Percentiles rank a stretch among this genome's conserved stretches.
Evolutionary conservation across 2,329 filamentous ascomycete genomes (phyloP).

Genomic region (Apiospora marii): DNA sequence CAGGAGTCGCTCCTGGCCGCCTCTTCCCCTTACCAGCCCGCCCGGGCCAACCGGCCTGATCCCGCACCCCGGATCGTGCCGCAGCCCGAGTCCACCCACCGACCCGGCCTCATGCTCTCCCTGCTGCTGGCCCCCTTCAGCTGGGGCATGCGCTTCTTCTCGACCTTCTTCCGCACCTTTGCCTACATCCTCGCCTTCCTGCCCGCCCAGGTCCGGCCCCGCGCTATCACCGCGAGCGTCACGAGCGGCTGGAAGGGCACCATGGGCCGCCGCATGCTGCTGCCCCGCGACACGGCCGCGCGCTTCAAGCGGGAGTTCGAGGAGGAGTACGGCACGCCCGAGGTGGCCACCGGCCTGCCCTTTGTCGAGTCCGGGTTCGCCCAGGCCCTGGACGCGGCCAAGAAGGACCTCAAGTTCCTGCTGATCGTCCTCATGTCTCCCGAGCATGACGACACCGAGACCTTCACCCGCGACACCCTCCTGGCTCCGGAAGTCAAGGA

Average conservation of each 20-base stretch:
- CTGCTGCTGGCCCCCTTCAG: slow-evolving; percentile 84
- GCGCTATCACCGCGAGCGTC: slow-evolving; percentile 61
- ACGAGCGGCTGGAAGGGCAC: slow-evolving; percentile 64
- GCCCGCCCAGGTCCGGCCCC: slow-evolving; percentile 67
- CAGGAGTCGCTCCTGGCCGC: slow-evolving; percentile 62
- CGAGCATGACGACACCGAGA: slow-evolving; percentile 90
- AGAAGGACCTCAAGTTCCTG: slow-evolving; percentile 89
- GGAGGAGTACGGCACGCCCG: slow-evolving; percentile 78
- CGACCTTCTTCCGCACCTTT: slow-evolving; percentile 74
- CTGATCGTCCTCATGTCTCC: slow-evolving; percentile 88
- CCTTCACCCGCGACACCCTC: slow-evolving; percentile 84
- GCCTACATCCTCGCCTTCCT: slow-evolving; percentile 83
- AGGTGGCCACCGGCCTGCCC: slow-evolving; percentile 64
- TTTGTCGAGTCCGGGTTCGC: slow-evolving; percentile 92
- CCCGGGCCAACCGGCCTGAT: slow-evolving; percentile 56
- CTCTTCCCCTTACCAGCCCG: slow-evolving; percentile 43
- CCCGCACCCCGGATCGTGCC: slow-evolving; percentile 87
- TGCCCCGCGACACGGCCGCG: slow-evolving; percentile 86
- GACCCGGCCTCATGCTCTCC: slow-evolving; percentile 77
- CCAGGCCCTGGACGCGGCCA: slow-evolving; percentile 87
- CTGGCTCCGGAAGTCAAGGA: slow-evolving; percentile 75
- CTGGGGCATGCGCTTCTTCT: slow-evolving; percentile 76
- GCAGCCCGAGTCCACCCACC: slow-evolving; percentile 72
- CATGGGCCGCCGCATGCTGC: slow-evolving; percentile 76
- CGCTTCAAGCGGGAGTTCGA: slow-evolving; percentile 93